Base-by-base conservation (phyloP, 129 eudicot species). In the Centella asiatica region DNA sequence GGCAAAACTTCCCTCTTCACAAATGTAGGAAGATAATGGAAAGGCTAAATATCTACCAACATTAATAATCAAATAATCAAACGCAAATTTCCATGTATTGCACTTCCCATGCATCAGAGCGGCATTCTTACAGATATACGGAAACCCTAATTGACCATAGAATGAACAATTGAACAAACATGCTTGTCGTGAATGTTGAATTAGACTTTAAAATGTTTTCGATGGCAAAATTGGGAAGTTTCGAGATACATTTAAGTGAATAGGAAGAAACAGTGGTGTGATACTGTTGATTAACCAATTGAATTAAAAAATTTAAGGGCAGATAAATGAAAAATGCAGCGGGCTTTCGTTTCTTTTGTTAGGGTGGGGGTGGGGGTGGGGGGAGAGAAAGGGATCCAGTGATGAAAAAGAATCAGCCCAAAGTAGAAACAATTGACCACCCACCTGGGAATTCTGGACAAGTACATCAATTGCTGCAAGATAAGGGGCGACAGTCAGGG, bases 361-460 rank as follows among this genome's bases (percentile, higher is more conserved):
- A n/a, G n/a, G n/a, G n/a, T n/a, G n/a, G n/a, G n/a, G n/a, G n/a
- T n/a, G n/a, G n/a, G n/a, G n/a, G n/a, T n/a, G n/a, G n/a, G n/a
- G n/a, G n/a, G n/a, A n/a, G n/a, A n/a, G n/a, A n/a, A n/a, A n/a
- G n/a, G n/a, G n/a, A n/a, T n/a, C 34, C 44, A 37, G 28, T 23
- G 20, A 28, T 8, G 37, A 15, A 31, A 62, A 24, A 31, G 34
- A 18, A 18, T 17, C n/a, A 13, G 4, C 18, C 27, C 57, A 2
- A 60, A 44, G 34, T 36, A 36, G 19, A 40, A 32, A 13, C 0
- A 34, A 44, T 27, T 34, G 24, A 22, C 32, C 39, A 53, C 45
- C 0, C 64, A 90, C 97, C 95, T 86, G 97, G 54, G 97, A 90
- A 63, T 90, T 90, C 60, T 90, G 97, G 32, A 90, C 97, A 56